phyloP scores from a whole-genome alignment of 257 asterid genomes.

The Ehretia macrophylla region DNA sequence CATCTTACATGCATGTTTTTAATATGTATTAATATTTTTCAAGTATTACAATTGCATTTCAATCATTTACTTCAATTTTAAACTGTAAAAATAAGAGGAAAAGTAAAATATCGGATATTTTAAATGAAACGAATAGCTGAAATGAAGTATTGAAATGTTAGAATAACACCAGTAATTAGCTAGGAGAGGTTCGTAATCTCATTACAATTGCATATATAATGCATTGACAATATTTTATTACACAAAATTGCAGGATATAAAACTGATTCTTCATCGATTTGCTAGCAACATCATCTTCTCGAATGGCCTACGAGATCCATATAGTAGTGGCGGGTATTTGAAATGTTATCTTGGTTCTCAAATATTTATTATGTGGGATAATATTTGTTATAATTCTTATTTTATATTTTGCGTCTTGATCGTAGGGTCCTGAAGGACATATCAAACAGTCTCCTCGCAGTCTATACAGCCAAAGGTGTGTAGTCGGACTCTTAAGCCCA shows the following conservation, averaged over 20 bases:
- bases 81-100: too few species aligned
- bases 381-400: neutral
- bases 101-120: too few species aligned
- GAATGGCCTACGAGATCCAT: slow-evolving; percentile 45
- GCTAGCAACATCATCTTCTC: slow-evolving; percentile 51
- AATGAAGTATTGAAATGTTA: too few species aligned
- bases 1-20: too few species aligned
- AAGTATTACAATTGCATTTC: too few species aligned
- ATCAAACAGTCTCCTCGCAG: slow-evolving; percentile 39
- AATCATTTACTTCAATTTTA: too few species aligned
- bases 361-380: neutral
- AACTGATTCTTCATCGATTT: slow-evolving; percentile 29
- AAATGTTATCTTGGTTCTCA: neutral
- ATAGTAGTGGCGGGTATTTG: slow-evolving; percentile 41
- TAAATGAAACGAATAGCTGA: too few species aligned
- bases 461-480: slow-evolving; percentile 52
- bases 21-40: too few species aligned
- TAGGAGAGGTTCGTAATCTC: too few species aligned
- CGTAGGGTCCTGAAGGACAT: slow-evolving; percentile 45
- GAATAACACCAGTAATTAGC: too few species aligned
- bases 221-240: neutral
- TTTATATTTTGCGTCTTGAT: neutral
- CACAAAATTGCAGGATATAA: slow-evolving; percentile 32
- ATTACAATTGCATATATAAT: too few species aligned
- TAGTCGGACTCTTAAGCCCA: too few species aligned